phyloP scores from a whole-genome alignment of 2,329 filamentous ascomycete species.

The Xylaria sp. region DNA sequence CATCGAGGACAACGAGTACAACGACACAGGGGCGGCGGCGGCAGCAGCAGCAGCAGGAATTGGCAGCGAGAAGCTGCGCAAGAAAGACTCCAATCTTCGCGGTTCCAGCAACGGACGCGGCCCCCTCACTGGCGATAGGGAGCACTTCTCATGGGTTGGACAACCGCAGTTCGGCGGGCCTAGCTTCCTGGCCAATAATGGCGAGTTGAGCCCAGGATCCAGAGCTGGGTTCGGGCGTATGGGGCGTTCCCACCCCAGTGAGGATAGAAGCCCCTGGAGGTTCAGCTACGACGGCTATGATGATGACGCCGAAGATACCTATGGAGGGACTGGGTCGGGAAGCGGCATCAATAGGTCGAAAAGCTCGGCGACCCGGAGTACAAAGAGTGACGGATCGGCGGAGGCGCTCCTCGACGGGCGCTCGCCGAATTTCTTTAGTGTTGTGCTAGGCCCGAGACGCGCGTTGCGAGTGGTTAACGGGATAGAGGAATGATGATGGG shows the following conservation, averaged over 20 bases:
- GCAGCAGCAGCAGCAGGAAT: constrained; percentile 9
- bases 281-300: constrained; percentile 38
- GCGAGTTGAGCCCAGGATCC: constrained; percentile 45
- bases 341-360: constrained; percentile 44
- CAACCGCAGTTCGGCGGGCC: constrained; percentile 42
- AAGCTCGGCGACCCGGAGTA: constrained; percentile 52
- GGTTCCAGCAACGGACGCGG: constrained; percentile 29
- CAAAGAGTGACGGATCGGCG: constrained; percentile 51
- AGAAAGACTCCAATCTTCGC: constrained; percentile 28
- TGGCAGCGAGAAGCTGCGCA: constrained; percentile 47
- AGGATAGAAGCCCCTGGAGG: constrained; percentile 47
- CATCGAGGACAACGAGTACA: constrained; percentile 31
- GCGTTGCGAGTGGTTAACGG: constrained; percentile 76
- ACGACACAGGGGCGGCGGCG: background rate
- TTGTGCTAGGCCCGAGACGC: constrained; percentile 73
- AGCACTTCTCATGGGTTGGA: constrained; percentile 49
- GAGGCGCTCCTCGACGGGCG: constrained; percentile 57
- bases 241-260: constrained; percentile 41
- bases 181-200: constrained; percentile 31
- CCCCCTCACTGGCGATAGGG: constrained; percentile 17
- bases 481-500: constrained; percentile 49
- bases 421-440: constrained; percentile 78
- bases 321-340: constrained; percentile 31
- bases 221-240: constrained; percentile 31
- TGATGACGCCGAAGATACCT: background rate